These are phyloP conservation scores for Ophiostoma montium DNA, from an alignment of 2,329 filamentous ascomycete species.

Conservation along the genomic window DNA sequence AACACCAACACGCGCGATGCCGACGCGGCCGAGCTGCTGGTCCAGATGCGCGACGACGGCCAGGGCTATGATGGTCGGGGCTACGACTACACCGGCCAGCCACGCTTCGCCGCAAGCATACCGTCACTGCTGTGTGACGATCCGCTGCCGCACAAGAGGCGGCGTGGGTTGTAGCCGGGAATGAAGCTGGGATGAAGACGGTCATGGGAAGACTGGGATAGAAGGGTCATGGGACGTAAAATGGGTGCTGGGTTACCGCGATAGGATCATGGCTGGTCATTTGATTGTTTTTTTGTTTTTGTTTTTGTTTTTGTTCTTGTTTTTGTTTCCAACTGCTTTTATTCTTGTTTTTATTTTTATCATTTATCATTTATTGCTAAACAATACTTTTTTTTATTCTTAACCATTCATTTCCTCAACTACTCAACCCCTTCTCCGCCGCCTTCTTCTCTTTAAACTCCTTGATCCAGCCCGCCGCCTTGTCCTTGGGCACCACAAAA, in stretches of 20 bases:
- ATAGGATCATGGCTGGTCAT: background rate
- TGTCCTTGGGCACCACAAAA: conserved; percentile 62
- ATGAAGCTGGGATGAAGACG: background rate
- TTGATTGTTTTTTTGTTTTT: background rate
- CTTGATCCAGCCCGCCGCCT: conserved; percentile 61
- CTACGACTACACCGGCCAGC: background rate
- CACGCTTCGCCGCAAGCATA: background rate
- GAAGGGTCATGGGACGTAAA: background rate
- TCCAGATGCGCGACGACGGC: conserved; percentile 3
- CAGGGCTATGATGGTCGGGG: background rate
- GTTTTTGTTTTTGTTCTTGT: background rate
- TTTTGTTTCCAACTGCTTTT: background rate
- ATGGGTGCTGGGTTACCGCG: background rate
- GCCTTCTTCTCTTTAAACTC: conserved; percentile 70
- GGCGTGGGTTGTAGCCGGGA: background rate
- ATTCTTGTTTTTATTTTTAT: background rate
- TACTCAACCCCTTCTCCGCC: conserved; percentile 25
- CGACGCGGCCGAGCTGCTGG: conserved; percentile 7
- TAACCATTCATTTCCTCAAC: too few relatives aligned
- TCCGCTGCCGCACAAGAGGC: conserved; percentile 1
- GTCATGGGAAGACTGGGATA: background rate
- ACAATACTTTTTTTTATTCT: background rate
- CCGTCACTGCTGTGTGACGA: conserved; percentile 6
- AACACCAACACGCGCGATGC: conserved; percentile 3
- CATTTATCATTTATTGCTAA: background rate